phyloP scores from a whole-genome alignment of 2,329 filamentous ascomycete species.

The Aspergillus sp. region DNA sequence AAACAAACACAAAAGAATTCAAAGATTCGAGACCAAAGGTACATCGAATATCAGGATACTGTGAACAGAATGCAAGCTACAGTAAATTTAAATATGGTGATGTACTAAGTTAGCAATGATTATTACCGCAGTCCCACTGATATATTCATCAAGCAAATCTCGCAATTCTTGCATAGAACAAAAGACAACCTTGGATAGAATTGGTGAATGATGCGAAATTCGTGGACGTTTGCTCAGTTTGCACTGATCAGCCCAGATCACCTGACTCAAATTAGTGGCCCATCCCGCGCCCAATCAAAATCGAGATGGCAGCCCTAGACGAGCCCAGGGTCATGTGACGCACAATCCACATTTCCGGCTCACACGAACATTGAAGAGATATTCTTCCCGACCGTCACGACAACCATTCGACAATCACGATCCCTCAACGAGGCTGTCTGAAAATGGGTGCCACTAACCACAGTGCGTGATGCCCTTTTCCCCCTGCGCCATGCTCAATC shows the following conservation, averaged over 20 bases:
- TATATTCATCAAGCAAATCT: not conserved
- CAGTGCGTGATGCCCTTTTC: slow-evolving; percentile 28
- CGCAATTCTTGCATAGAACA: too few relatives aligned
- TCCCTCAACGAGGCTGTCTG: slow-evolving; percentile 30
- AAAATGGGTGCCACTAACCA: slow-evolving; percentile 39
- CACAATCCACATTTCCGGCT: slow-evolving; percentile 34
- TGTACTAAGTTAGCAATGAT: too few relatives aligned
- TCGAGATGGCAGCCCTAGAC: slow-evolving; percentile 24
- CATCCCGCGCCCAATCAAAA: slow-evolving; percentile 14
- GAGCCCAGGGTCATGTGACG: slow-evolving; percentile 34
- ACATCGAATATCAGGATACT: not conserved
- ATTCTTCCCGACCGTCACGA: slow-evolving; percentile 24
- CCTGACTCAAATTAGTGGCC: not conserved
- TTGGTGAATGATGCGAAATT: not conserved
- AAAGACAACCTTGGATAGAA: not conserved
- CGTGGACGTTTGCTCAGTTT: not conserved
- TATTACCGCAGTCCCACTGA: not conserved
- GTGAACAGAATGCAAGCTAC: too few relatives aligned
- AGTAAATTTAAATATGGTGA: too few relatives aligned
- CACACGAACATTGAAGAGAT: slow-evolving; percentile 17
- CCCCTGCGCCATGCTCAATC: not conserved
- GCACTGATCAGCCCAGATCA: not conserved
- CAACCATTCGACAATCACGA: slow-evolving; percentile 25
- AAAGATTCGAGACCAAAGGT: not conserved
- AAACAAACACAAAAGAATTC: not conserved